Base-by-base conservation (phyloP, 768 basidiomycete genomes). In the Thelephora ganbajun region DNA sequence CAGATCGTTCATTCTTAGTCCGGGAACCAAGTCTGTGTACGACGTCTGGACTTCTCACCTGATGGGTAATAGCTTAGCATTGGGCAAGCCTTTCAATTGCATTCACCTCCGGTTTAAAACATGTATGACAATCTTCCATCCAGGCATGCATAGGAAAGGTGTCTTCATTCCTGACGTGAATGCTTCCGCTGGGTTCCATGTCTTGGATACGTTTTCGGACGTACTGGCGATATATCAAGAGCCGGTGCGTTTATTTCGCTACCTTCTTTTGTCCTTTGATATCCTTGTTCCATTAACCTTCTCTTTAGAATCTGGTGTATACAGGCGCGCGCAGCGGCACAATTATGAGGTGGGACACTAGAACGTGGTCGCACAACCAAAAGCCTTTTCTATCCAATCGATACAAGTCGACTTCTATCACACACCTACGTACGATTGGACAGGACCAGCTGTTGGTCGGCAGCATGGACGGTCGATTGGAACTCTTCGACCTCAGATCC, bases 401-500 rank as follows among this genome's bases (percentile, higher is more conserved):
- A 43, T 53, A 12, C 48, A 53, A 6, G 55, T 54, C 35, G 59
- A 62, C 12, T 42, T 74, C 81, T 1, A 69, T 84, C 6, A 65
- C 76, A 2, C 72, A 76, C 51, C 62, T 86, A 14, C 67, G 68
- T 35, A 56, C 69, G 16, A 51, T 81, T 5, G 62, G 64, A 13
- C 74, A 77, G 13, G 63, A 69, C 50, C 70, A 74, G 53, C 62
- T 87, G 13, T 56, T 86, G 2, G 66, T 71, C 0, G 72, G 75
- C 57, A 73, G 76, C 18, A 68, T 83, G 49, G 66, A 78, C 48
- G 83, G 83, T 14, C 47, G 83, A 83, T 63, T 85, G 14, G 69
- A 73, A 42, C 63, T 70, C 2, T 80, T 73, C 51, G 83, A 87
- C 61, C 59, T 82, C 45, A 76, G 84, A 7, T 82, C 73, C 52